Base-by-base conservation (phyloP, 1,284 basidiomycete genomes). In the Heterobasidion irregulare region DNA sequence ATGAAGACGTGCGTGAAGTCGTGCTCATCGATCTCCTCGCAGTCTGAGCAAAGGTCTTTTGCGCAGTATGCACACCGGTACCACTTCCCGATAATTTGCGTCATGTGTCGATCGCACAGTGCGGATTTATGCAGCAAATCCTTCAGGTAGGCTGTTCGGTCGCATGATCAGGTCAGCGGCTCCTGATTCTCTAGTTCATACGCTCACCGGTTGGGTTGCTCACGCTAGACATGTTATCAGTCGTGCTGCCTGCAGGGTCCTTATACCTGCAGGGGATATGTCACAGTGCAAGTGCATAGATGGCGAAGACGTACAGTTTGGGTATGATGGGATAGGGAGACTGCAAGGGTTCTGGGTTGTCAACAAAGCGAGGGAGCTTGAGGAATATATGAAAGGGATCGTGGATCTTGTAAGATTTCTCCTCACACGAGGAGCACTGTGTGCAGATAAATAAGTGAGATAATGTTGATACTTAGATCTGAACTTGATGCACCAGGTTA, bases 41-140 rank as follows among this genome's bases (percentile, higher is more conserved):
- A 94, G 36, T 78, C 77, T 54, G 84, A 82, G 69, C 92, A 94
- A 16, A 94, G 74, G 67, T 94, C 92, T 59, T 79, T 83, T 5
- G 80, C 77, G 65, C 93, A 96, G 65, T 92, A 92, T 2, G 83
- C 91, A 65, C 93, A 96, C 60, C 89, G 80, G 69, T 88, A 88
- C 93, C 93, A 96, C 59, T 82, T 80, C 8, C 93, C 93, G 26
- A 76, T 70, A 57, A 95, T 93, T 41, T 71, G 74, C 26, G 72
- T 76, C 76, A 91, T 82, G 65, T 89, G 91, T 50, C 82, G 77
- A 68, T 92, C 90, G 61, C 89, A 92, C 9, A 89, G 68, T 13
- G 88, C 84, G 46, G 77, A 75, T 6, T 72, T 66, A 68, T 95
- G 92, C 50, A 79, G 66, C 3, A 95, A 74, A 53, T 76, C 70